Evolutionary conservation across 768 basidiomycete genomes (phyloP).

Genomic region (Tylopilus felleus): DNA sequence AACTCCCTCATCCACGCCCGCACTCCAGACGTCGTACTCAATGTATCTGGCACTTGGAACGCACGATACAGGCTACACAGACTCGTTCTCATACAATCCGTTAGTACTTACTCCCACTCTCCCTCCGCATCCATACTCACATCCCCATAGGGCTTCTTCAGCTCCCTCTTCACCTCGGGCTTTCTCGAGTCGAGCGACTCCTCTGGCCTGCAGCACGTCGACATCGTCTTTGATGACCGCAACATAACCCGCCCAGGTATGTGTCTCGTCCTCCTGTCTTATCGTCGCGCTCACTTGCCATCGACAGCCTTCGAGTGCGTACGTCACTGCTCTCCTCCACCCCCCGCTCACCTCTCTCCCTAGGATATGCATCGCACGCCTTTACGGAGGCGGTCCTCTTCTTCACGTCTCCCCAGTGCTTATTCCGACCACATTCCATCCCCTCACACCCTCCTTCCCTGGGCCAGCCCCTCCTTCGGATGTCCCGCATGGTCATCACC

Average conservation of each 20-base stretch:
- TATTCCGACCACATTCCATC: constrained; percentile 61
- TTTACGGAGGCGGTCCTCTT: constrained; percentile 83
- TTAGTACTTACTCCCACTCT: constrained; percentile 26
- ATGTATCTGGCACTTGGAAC: constrained; percentile 63
- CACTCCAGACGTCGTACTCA: constrained; percentile 76
- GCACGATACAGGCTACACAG: constrained; percentile 79
- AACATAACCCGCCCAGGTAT: constrained; percentile 86
- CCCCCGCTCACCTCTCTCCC: constrained; percentile 11
- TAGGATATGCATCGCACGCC: constrained; percentile 80
- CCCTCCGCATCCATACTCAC: not conserved
- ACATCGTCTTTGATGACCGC: constrained; percentile 73
- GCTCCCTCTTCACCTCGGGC: constrained; percentile 79
- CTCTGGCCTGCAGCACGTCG: constrained; percentile 48
- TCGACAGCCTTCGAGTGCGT: constrained; percentile 83
- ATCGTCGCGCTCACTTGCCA: constrained; percentile 1
- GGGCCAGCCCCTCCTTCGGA: constrained; percentile 22
- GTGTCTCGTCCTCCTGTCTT: constrained; percentile 22
- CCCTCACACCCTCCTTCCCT: constrained; percentile 68
- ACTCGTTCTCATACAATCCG: constrained; percentile 86
- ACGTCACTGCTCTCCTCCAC: not conserved
- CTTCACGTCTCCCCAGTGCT: constrained; percentile 64
- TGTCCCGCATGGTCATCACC: constrained; percentile 57
- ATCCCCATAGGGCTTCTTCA: constrained; percentile 72
- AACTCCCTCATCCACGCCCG: constrained; percentile 63
- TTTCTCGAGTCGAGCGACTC: constrained; percentile 57